Evolutionary conservation across 2,329 filamentous ascomycete species (phyloP), one percentile per base, ranked within the genome.

Genomic region (Leptographium procerum): DNA sequence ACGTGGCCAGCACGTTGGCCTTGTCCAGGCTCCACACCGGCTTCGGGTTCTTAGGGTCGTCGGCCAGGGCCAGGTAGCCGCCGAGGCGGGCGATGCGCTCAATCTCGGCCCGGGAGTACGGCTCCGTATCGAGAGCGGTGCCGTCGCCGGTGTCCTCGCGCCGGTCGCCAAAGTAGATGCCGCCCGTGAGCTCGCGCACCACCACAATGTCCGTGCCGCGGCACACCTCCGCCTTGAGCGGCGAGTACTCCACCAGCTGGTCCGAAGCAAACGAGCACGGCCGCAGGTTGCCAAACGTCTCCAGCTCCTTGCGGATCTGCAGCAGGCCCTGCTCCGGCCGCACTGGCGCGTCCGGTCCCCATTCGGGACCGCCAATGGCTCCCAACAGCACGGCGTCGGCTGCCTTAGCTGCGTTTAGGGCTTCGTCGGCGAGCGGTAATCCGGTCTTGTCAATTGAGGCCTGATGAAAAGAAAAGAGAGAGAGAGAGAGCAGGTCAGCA

Each of bases 201-300:
- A 97, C 87, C 75, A 88, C 89, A 75, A 97, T 89, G 79, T 97
- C 88, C 66, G 89, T 91, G 67, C 89, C 91, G 62, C 85, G 81
- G 80, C 89, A 95, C 62, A 96, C 81, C 3, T 87, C 82, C 57
- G 88, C 85, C 75, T 95, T 95, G 63, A 97, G 84, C 0, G 92
- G 92, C 13, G 91, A 96, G 69, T 80, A 82, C 55, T 91, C 85
- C 68, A 96, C 85, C 55, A 96, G 86, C 31, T 84, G 82, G 57
- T 92, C 88, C 1, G 91, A 91, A 55, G 90, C 89, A 76, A 99
- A 97, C 81, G 89, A 95, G 81, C 92, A 97, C 11, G 91, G 92
- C 7, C 92, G 87, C 60, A 97, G 85, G 82, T 97, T 97, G 66
- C 91, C 92, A 75, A 95, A 97, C 59, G 92, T 90, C 69, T 82